Evolutionary conservation across 768 basidiomycete species (phyloP).

Genomic region (Xerocomellus chrysenteron): DNA sequence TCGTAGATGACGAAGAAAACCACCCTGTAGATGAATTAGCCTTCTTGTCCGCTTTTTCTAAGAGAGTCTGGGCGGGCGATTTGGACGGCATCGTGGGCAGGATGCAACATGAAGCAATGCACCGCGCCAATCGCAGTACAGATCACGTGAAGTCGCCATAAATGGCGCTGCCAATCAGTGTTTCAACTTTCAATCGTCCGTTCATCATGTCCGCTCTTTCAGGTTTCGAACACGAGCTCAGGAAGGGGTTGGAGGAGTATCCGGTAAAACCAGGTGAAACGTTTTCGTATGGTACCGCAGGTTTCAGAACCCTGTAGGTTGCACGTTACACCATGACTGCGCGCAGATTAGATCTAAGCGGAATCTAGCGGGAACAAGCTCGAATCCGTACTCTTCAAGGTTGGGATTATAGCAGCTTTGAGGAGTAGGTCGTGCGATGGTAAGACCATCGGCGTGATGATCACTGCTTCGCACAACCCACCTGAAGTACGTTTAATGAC

Average conservation of each 20-base stretch:
- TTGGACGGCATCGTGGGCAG: conserved; percentile 60
- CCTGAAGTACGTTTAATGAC: conserved; percentile 61
- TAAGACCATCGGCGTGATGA: conserved; percentile 94
- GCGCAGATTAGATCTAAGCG: conserved; percentile 6
- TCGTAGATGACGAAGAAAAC: conserved; percentile 82
- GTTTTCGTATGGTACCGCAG: conserved; percentile 92
- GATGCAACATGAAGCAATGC: neutral
- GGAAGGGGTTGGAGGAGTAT: conserved; percentile 54
- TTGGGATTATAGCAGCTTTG: conserved; percentile 86
- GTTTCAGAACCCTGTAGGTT: conserved; percentile 86
- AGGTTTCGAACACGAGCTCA: conserved; percentile 43
- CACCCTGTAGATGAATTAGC: conserved; percentile 78
- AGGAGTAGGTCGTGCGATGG: conserved; percentile 92
- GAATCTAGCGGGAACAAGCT: conserved; percentile 59
- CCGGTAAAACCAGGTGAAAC: conserved; percentile 67
- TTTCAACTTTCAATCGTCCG: neutral
- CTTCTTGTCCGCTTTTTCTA: conserved; percentile 94
- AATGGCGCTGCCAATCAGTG: neutral
- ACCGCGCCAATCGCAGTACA: neutral
- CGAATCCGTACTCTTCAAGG: conserved; percentile 91
- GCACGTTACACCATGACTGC: conserved; percentile 3
- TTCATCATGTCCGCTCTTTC: conserved; percentile 35
- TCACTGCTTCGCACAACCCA: conserved; percentile 99
- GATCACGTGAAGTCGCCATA: conserved; percentile 15
- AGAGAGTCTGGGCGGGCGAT: conserved; percentile 69